Conservation (phyloP, 257 asterid genomes). For the Leonotis leonurus region DNA sequence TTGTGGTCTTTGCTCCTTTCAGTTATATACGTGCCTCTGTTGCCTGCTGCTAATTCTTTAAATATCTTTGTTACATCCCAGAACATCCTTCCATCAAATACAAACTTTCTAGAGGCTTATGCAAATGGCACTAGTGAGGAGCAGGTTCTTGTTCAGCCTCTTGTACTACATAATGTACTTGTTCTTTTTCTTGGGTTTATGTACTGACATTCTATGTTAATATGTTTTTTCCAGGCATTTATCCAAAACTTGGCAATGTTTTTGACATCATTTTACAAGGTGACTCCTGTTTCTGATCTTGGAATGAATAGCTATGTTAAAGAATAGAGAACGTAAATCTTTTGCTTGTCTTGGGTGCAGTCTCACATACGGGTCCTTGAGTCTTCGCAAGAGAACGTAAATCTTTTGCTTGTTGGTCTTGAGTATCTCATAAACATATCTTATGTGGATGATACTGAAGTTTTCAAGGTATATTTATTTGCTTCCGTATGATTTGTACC, state of each 20-base stretch:
- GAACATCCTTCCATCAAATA: constrained; percentile 59
- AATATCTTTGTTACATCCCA: constrained; percentile 30
- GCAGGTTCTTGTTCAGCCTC: constrained; percentile 51
- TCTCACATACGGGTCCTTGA: constrained; percentile 83
- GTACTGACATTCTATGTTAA: constrained; percentile 8
- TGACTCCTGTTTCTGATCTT: constrained; percentile 11
- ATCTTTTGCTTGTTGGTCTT: constrained; percentile 66
- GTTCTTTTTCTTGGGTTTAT: background rate
- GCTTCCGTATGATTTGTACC: background rate
- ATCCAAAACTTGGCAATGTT: constrained; percentile 92
- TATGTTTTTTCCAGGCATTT: constrained; percentile 55
- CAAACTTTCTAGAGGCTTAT: constrained; percentile 76
- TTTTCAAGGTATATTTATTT: constrained; percentile 66
- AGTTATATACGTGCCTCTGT: background rate
- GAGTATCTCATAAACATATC: constrained; percentile 88
- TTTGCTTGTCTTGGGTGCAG: constrained; percentile 48
- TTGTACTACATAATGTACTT: background rate
- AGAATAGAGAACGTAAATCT: no score
- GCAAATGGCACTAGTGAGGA: constrained; percentile 80
- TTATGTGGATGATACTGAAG: constrained; percentile 96
- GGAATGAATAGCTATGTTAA: background rate
- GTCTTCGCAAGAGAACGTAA: constrained; percentile 65
- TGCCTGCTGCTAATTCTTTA: constrained; percentile 16
- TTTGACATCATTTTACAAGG: constrained; percentile 95
- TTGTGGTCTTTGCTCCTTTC: background rate